Conservation (phyloP, 495 filamentous ascomycete species). For the Penicillium paradoxum region DNA sequence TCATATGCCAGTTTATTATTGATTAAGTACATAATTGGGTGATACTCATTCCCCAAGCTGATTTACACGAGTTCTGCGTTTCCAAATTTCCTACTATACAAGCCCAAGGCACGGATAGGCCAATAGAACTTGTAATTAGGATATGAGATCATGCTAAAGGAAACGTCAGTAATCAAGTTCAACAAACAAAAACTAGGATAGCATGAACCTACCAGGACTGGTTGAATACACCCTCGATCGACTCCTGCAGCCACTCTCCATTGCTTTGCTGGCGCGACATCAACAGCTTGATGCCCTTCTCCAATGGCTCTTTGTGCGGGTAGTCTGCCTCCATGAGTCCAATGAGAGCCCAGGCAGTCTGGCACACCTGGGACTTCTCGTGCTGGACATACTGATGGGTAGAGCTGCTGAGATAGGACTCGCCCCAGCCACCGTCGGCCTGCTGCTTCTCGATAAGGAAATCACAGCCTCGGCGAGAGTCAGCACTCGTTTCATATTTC, state of each 20-base stretch:
- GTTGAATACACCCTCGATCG: slow-evolving; percentile 97
- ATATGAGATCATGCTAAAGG: slow-evolving; percentile 87
- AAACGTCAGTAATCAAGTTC: slow-evolving; percentile 53
- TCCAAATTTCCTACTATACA: slow-evolving; percentile 75
- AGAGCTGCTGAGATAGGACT: slow-evolving; percentile 76
- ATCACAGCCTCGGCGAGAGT: slow-evolving; percentile 69
- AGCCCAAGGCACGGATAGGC: slow-evolving; percentile 85
- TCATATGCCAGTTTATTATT: slow-evolving; percentile 4
- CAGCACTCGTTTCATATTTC: slow-evolving; percentile 65
- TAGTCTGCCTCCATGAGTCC: slow-evolving; percentile 80
- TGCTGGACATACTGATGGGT: slow-evolving; percentile 58
- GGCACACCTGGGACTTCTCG: slow-evolving; percentile 72
- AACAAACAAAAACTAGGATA: slow-evolving; percentile 39
- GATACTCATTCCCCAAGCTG: background rate
- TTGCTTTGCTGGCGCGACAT: slow-evolving; percentile 80
- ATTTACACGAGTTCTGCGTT: slow-evolving; percentile 47
- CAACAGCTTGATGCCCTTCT: slow-evolving; percentile 71
- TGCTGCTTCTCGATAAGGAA: slow-evolving; percentile 81
- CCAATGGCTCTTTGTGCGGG: slow-evolving; percentile 67
- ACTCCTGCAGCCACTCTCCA: slow-evolving; percentile 93
- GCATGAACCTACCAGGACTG: slow-evolving; percentile 71
- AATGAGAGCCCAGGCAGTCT: slow-evolving; percentile 88
- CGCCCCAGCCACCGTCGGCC: slow-evolving; percentile 93
- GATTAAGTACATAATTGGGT: slow-evolving; percentile 10
- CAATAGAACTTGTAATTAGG: slow-evolving; percentile 99